Evolutionary conservation across 768 basidiomycete genomes (phyloP), one percentile per base, ranked within the genome.

Genomic region (Lactifluus hygrophoroides): DNA sequence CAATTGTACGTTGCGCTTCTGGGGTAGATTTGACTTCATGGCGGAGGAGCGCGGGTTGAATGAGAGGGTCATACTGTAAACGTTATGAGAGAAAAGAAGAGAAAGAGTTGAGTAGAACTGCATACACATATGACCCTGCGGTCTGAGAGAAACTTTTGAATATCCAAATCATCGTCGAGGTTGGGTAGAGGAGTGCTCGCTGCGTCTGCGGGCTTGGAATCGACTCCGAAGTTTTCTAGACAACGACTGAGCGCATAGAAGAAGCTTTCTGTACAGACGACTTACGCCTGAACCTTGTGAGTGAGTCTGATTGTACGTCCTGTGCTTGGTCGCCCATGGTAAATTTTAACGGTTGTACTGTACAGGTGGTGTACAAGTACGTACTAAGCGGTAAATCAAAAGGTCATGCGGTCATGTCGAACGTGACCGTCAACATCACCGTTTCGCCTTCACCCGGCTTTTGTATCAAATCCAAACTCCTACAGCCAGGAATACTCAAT

Each of bases 1-100:
- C 84, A 70, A 96, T 88, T 19, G 88, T 93, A 65, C 76, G 79
- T 64, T 83, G 81, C 0, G 92, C 87, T 9, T 72, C 71, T 13
- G 76, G 65, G 17, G 85, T 75, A 3, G 90, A 84, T 1, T 80
- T 80, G 53, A 97, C 80, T 65, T 98, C 94, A 62, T 94, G 87
- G 58, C 88, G 80, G 54, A 99, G 84, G 51, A 98, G 77, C 1
- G 90, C 89, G 6, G 94, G 95, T 66, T 94, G 91, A 59, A 96
- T 85, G 43, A 97, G 82, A n/a, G 95, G 94, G 65, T 97, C 94
- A 70, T 97, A 95, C 90, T 94, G 66, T 63, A 56, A 8, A n/a
- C 21, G 35, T 32, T 6, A 19, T 63, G 60, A 62, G 54, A 43
- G 25, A 17, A 32, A 48, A 30, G 40, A 32, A 3, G 43, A 48